Evolutionary conservation across 371 early-diverging fungal genomes (phyloP), one percentile per base, ranked within the genome.

Genomic region (Syncephalastrum sp.): DNA sequence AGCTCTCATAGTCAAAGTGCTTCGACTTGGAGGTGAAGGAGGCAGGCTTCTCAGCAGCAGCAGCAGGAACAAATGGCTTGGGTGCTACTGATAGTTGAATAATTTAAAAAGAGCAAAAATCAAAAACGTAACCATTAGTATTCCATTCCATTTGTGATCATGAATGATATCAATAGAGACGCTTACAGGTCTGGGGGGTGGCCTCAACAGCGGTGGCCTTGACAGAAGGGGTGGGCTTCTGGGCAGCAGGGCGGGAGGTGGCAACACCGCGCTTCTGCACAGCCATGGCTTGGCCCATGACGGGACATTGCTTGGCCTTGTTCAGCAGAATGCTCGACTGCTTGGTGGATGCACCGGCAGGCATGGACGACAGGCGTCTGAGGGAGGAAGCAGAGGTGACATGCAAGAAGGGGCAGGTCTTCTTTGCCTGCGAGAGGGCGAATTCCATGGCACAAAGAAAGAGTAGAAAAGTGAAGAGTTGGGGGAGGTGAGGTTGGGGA

Each of bases 221-320:
- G 57, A 68, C 68, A 44, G 81, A 62, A 56, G 79, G 60, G 19
- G 77, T 62, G 7, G 77, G 70, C 55, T 77, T 65, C 68, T 77
- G 68, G 50, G 68, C 60, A 59, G 54, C 64, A 60, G 56, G 46
- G 23, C 53, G 60, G 21, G 72, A 53, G 53, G 82, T 72, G 29
- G 83, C 75, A 53, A 81, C 57, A 25, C 72, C 65, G 27, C 82
- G 78, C 65, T 85, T 71, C 69, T 85, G 90, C 43, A 83, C 74
- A 60, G 87, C 83, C 54, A 94, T 78, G 47, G 92, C 94, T 65
- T 81, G 76, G 61, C 90, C 86, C 88, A 97, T 94, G 46, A 97
- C 88, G 27, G 97, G 97, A 67, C 97, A 97, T 68, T 85, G 81
- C 68, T 86, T 79, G 44, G 96, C 97, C 79, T 86, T 86, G 51